phyloP scores from a whole-genome alignment of 305 asterid species.

The Fraxinus sp. region DNA sequence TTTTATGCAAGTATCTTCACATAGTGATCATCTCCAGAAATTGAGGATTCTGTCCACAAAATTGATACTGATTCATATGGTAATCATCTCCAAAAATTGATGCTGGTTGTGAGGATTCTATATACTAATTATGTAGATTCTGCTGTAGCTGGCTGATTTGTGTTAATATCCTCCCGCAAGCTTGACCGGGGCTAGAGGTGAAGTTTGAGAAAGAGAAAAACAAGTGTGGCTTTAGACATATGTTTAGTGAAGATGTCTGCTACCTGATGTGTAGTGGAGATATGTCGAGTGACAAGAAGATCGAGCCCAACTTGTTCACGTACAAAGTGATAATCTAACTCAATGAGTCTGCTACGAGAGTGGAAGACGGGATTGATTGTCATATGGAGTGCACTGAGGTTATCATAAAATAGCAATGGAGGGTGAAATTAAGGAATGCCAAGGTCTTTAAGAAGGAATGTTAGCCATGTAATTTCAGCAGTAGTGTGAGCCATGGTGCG shows the following conservation, averaged over 20 bases:
- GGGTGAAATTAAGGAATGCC: not conserved
- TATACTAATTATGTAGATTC: no score
- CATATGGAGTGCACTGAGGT: not conserved
- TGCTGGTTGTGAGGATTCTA: no score
- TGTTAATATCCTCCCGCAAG: not conserved
- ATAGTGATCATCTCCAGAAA: no score
- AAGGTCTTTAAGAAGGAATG: not conserved
- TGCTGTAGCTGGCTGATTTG: no score
- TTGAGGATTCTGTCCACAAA: no score
- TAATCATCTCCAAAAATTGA: no score
- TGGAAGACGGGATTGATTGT: not conserved
- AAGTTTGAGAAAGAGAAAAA: not conserved
- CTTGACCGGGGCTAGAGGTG: not conserved
- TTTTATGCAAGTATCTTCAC: no score
- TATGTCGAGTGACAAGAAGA: not conserved
- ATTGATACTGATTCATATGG: no score
- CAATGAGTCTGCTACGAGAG: not conserved
- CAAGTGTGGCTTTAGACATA: not conserved
- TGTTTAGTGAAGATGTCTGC: not conserved
- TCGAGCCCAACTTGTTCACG: not conserved
- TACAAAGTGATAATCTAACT: not conserved
- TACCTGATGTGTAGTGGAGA: not conserved
- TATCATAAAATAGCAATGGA: not conserved
- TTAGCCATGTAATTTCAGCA: not conserved
- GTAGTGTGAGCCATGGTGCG: not conserved